phyloP scores from a whole-genome alignment of 306 rosid genomes.

The Rosa chinensis region DNA sequence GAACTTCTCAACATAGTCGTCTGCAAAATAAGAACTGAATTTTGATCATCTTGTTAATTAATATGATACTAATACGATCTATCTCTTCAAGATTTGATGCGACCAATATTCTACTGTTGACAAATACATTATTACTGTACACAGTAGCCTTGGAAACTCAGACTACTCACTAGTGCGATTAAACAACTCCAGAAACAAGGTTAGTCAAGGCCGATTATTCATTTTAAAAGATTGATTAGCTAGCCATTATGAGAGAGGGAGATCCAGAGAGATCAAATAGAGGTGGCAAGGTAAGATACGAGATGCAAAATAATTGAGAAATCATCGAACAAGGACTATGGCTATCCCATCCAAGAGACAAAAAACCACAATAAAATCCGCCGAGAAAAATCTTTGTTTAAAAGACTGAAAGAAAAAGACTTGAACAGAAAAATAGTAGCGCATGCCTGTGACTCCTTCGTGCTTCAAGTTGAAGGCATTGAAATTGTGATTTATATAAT shows the following conservation, averaged over 20 bases:
- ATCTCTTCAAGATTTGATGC: not conserved
- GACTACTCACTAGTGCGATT: not conserved
- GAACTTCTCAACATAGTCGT: not conserved
- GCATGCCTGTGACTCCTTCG: constrained; percentile 12
- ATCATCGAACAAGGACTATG: constrained; percentile 31
- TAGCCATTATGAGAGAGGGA: not conserved
- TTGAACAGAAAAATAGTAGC: constrained; percentile 13
- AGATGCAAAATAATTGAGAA: constrained; percentile 23
- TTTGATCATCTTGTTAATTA: not conserved
- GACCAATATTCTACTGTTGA: not conserved
- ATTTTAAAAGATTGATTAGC: not conserved
- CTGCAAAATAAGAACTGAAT: not conserved
- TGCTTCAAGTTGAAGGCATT: constrained; percentile 12
- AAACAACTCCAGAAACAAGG: not conserved
- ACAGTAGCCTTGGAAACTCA: constrained; percentile 12
- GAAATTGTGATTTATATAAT: not conserved
- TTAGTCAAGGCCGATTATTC: constrained; percentile 23
- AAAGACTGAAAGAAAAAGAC: not conserved
- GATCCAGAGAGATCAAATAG: not conserved
- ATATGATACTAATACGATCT: not conserved
- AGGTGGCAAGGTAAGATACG: constrained; percentile 4
- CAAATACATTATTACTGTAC: not conserved
- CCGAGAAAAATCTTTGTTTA: constrained; percentile 18
- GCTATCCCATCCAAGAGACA: constrained; percentile 38
- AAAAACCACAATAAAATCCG: constrained; percentile 25